Conservation (phyloP, 1,284 basidiomycete genomes). For the Fomitopsis palustris region DNA sequence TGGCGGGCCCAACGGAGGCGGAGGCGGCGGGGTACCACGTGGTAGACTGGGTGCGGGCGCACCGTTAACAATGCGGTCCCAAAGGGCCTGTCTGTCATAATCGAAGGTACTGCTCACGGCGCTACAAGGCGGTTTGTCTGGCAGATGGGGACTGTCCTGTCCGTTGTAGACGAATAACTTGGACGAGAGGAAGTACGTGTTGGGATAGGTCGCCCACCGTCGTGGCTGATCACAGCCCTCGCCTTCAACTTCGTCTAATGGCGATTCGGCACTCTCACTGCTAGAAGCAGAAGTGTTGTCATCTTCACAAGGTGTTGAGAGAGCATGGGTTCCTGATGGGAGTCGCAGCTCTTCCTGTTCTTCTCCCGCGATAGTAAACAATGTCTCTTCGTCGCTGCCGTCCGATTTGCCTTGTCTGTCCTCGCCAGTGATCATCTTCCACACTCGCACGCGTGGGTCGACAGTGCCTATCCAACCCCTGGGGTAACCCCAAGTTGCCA, state of each 20-base stretch:
- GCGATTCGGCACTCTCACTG: not conserved
- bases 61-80: conserved; percentile 32
- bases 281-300: not conserved
- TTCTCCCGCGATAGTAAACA: conserved; percentile 36
- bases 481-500: conserved; percentile 74
- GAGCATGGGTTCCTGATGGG: conserved; percentile 5
- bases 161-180: conserved; percentile 54
- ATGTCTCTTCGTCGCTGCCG: conserved; percentile 20
- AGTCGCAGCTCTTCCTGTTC: conserved; percentile 33
- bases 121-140: conserved; percentile 4
- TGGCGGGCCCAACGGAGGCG: conserved; percentile 1
- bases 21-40: not conserved
- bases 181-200: conserved; percentile 53
- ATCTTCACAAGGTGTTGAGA: not conserved
- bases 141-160: conserved; percentile 28
- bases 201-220: conserved; percentile 64
- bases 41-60: conserved; percentile 18
- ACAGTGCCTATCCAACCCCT: conserved; percentile 54
- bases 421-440: conserved; percentile 33
- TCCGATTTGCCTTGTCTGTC: conserved; percentile 20
- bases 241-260: not conserved
- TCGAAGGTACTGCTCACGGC: conserved; percentile 33
- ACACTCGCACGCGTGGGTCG: conserved; percentile 51
- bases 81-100: conserved; percentile 35
- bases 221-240: conserved; percentile 7